phyloP scores from a whole-genome alignment of 2,329 filamentous ascomycete genomes.

The Colletotrichum sp. region DNA sequence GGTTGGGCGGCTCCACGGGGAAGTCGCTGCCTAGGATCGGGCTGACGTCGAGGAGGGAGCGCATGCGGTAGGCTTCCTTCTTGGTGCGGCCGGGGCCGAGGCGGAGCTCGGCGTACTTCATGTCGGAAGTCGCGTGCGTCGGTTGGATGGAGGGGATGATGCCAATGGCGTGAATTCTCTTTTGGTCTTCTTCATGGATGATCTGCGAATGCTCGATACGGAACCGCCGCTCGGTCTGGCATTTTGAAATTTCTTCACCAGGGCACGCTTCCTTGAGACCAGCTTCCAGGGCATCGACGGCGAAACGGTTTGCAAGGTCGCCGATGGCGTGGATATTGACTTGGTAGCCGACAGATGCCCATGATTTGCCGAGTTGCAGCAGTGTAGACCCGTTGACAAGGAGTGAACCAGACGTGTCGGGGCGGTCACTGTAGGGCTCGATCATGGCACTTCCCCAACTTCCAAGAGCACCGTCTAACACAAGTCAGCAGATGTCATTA shows the following conservation, averaged over 20 bases:
- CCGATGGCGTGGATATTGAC: slow-evolving; percentile 78
- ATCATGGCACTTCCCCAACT: slow-evolving; percentile 76
- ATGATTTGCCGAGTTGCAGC: slow-evolving; percentile 56
- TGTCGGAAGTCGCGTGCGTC: slow-evolving; percentile 75
- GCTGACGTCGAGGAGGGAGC: slow-evolving; percentile 57
- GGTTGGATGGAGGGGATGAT: slow-evolving; percentile 75
- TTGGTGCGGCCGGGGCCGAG: slow-evolving; percentile 61
- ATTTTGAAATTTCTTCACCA: slow-evolving; percentile 43
- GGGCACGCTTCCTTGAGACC: slow-evolving; percentile 62
- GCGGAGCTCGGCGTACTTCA: slow-evolving; percentile 67
- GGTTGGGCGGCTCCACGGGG: slow-evolving; percentile 72
- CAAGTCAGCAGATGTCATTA: slow-evolving; percentile 10
- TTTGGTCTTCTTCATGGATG: slow-evolving; percentile 69
- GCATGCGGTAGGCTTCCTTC: slow-evolving; percentile 70
- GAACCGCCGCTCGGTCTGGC: slow-evolving; percentile 62
- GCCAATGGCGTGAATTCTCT: slow-evolving; percentile 60
- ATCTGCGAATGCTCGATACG: slow-evolving; percentile 77
- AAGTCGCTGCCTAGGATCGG: slow-evolving; percentile 73
- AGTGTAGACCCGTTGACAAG: slow-evolving; percentile 69
- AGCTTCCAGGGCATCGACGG: slow-evolving; percentile 66
- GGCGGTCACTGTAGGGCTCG: slow-evolving; percentile 71
- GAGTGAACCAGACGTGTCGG: slow-evolving; percentile 66
- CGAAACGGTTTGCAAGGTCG: slow-evolving; percentile 70
- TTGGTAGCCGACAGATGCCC: slow-evolving; percentile 67
- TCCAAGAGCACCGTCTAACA: slow-evolving; percentile 69